Evolutionary conservation across 176 grass and related monocot species (phyloP).

Genomic region (Neostapfia colusana): DNA sequence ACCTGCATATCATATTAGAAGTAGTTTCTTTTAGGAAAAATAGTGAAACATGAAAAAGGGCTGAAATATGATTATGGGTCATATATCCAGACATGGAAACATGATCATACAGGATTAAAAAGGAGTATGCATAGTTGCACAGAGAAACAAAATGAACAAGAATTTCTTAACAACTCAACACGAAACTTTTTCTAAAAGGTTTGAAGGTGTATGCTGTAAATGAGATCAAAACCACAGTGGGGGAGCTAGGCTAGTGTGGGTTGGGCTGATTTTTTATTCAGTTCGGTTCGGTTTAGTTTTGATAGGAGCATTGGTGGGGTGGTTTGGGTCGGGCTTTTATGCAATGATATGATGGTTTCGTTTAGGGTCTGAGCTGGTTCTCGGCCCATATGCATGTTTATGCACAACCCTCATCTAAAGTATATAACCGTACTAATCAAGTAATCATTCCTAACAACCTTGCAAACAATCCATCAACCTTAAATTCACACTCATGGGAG

Average conservation of each 20-base stretch:
- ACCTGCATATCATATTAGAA: slow-evolving; percentile 43
- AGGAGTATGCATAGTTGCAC: slow-evolving; percentile 19
- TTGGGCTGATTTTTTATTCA: too few relatives aligned
- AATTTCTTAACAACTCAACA: slow-evolving; percentile 1
- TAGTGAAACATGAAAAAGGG: slow-evolving; percentile 39
- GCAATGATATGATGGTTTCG: too few relatives aligned
- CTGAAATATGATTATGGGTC: slow-evolving; percentile 20
- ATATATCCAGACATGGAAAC: slow-evolving; percentile 10
- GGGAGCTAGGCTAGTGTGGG: too few relatives aligned
- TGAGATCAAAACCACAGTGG: background rate
- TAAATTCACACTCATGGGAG: background rate
- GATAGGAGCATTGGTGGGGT: too few relatives aligned
- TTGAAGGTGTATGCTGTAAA: background rate
- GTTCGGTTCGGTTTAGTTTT: too few relatives aligned
- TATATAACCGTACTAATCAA: background rate
- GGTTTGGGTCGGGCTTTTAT: too few relatives aligned
- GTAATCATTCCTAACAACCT: background rate
- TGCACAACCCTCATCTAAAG: background rate
- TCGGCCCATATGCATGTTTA: background rate
- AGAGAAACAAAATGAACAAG: background rate
- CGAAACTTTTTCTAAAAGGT: background rate
- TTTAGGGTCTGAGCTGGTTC: too few relatives aligned
- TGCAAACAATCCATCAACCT: background rate
- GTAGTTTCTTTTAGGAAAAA: slow-evolving; percentile 17
- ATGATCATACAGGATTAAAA: background rate